Evolutionary conservation across 164 flowering plant genomes (phyloP), one percentile per base, ranked within the genome.

Genomic region (Saururus chinensis): DNA sequence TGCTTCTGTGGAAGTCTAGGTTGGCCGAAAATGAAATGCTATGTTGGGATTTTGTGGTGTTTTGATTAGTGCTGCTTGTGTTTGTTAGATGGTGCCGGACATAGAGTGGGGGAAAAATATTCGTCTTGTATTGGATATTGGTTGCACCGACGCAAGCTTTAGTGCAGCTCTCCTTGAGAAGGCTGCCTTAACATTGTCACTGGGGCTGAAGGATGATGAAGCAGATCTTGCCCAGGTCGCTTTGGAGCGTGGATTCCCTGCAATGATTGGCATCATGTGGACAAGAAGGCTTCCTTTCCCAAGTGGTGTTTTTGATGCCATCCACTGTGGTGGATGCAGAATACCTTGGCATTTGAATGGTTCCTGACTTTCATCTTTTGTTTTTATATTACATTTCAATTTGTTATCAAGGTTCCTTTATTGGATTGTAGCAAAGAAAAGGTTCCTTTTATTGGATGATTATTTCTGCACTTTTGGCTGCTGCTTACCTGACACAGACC

Each of bases 91-190:
- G 90, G 97, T 85, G 64, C 98, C 98, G 60, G 98, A 93, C 68
- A 88, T 93, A 68, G 98, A 93, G 70, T 93, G 97, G 97, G 98
- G 98, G 40, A 90, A 90, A 76, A 90, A 86, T 67, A 82, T 93
- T 20, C 97, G 87, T 45, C 65, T 86, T n/a, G 81, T 88, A 30
- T 74, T 90, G 74, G 98, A 93, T 65, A 76, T 93, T 64, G 97
- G 97, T 63, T 80, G 89, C 64, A 76, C 70, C 35, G 96, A 90
- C 75, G 73, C 91, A 57, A 84, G 89, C 70, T 87, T 93, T 80
- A 84, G 61, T 35, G 79, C 83, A 59, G 71, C 85, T 73, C 84
- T 93, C n/a, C 79, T 82, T 69, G 98, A 88, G 24, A 93, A 88
- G 73, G 84, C 80, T 11, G 98, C 86, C 4, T 62, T 93, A 49